Percentiles rank a stretch among this genome's conserved stretches.
Conservation (phyloP, 2,329 filamentous ascomycete species). For the Colletotrichum australisinense region DNA sequence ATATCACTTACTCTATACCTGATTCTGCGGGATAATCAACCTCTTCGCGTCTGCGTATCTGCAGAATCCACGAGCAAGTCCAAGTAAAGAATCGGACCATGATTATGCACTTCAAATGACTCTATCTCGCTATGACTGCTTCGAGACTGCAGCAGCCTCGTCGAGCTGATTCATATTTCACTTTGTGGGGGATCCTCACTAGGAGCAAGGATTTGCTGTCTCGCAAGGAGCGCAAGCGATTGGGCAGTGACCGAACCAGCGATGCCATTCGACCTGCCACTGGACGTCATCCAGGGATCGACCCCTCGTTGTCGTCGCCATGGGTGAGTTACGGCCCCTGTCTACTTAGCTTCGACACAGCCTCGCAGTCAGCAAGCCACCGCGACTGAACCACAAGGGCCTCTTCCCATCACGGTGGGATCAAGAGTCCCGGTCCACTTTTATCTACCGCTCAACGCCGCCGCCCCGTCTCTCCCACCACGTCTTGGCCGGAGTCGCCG, state of each 20-base stretch:
- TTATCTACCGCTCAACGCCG: constrained; percentile 33
- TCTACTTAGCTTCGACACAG: constrained; percentile 33
- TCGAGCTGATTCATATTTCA: constrained; percentile 5
- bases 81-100: constrained; percentile 10
- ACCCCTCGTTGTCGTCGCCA: not conserved
- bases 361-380: constrained; percentile 36
- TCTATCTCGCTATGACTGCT: constrained; percentile 4
- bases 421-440: constrained; percentile 18
- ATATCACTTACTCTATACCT: not conserved
- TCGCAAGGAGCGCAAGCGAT: constrained; percentile 35
- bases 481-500: constrained; percentile 34
- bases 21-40: constrained; percentile 2
- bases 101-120: constrained; percentile 9
- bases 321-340: constrained; percentile 21
- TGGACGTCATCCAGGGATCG: constrained; percentile 17
- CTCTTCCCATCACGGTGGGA: constrained; percentile 23
- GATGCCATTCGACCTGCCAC: constrained; percentile 16
- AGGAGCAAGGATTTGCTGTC: constrained; percentile 26
- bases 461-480: constrained; percentile 26
- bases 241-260: constrained; percentile 33
- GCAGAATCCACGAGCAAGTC: not conserved
- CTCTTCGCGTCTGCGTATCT: not conserved
- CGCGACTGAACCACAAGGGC: constrained; percentile 31
- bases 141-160: constrained; percentile 19
- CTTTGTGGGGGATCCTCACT: constrained; percentile 31